Conservation (phyloP, 495 filamentous ascomycete species). For the Neurospora sp. region DNA sequence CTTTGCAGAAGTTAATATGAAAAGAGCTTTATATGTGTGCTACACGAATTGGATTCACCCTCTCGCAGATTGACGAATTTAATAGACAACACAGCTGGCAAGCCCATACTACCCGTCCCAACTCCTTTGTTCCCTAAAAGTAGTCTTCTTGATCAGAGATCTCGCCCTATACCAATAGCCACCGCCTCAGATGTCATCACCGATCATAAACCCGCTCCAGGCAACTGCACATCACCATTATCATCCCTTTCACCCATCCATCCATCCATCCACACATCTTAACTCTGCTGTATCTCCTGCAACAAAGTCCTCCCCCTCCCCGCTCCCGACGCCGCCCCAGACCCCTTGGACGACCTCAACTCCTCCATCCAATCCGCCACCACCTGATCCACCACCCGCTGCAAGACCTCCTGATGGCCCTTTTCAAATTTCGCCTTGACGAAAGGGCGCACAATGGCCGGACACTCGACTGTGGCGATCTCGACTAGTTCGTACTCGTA, state of each 20-base stretch:
- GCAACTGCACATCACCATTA: neutral
- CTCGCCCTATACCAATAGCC: neutral
- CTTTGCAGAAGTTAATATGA: neutral
- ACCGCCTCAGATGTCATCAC: neutral
- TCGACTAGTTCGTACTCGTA: constrained; percentile 25
- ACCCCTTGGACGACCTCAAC: neutral
- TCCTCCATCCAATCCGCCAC: neutral
- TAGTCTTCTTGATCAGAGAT: neutral
- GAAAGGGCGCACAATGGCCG: constrained; percentile 19
- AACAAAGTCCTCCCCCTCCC: neutral
- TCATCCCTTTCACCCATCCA: neutral
- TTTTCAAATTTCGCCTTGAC: constrained; percentile 17
- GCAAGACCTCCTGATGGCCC: constrained; percentile 17
- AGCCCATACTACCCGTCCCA: neutral
- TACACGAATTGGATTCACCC: neutral
- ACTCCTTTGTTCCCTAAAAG: neutral
- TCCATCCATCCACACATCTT: neutral
- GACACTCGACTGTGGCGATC: constrained; percentile 19
- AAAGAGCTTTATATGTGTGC: neutral
- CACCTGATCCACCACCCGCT: constrained; percentile 12
- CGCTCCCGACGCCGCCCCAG: neutral
- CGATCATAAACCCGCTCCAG: neutral
- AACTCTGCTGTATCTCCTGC: neutral
- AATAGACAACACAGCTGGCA: neutral
- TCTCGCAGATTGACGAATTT: neutral